Evolutionary conservation across 2,329 filamentous ascomycete genomes (phyloP).

Genomic region (Didymella lethalis): DNA sequence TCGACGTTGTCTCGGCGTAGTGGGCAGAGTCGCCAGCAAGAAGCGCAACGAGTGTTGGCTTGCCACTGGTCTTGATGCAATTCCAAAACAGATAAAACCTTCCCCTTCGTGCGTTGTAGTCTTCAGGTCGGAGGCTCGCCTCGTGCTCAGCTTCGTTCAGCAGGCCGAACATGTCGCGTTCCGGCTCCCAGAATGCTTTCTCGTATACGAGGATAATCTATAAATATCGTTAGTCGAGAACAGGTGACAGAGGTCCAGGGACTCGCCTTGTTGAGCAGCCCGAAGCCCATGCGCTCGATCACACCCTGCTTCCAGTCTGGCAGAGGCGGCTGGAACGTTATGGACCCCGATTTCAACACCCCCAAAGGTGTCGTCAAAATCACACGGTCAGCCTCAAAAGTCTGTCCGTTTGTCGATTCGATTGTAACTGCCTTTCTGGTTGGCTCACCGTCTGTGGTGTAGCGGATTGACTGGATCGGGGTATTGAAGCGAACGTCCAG

Average conservation of each 20-base stretch:
- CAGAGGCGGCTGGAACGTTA: slow-evolving; percentile 90
- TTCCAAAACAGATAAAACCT: slow-evolving; percentile 99
- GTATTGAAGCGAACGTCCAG: slow-evolving; percentile 80
- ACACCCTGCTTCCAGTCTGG: slow-evolving; percentile 84
- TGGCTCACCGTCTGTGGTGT: slow-evolving; percentile 44
- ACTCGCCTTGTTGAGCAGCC: slow-evolving; percentile 84
- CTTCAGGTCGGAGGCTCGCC: slow-evolving; percentile 76
- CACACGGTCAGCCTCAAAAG: slow-evolving; percentile 85
- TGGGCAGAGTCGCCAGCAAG: slow-evolving; percentile 97
- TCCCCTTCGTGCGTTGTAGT: slow-evolving; percentile 82
- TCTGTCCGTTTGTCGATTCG: slow-evolving; percentile 78
- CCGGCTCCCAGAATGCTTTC: slow-evolving; percentile 86
- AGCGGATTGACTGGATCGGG: slow-evolving; percentile 76
- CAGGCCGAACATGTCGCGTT: slow-evolving; percentile 92
- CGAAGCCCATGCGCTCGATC: slow-evolving; percentile 87
- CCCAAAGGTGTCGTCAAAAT: slow-evolving; percentile 90
- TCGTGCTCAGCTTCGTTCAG: slow-evolving; percentile 75
- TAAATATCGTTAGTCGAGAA: slow-evolving; percentile 19
- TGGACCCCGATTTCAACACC: slow-evolving; percentile 81
- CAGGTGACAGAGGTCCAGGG: background rate
- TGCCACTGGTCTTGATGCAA: slow-evolving; percentile 84
- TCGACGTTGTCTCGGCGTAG: slow-evolving; percentile 79
- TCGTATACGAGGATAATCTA: slow-evolving; percentile 85
- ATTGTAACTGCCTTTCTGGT: slow-evolving; percentile 40
- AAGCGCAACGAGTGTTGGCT: slow-evolving; percentile 84